Evolutionary conservation across 2,329 filamentous ascomycete genomes (phyloP).

Genomic region (Colletotrichum brevisporum): DNA sequence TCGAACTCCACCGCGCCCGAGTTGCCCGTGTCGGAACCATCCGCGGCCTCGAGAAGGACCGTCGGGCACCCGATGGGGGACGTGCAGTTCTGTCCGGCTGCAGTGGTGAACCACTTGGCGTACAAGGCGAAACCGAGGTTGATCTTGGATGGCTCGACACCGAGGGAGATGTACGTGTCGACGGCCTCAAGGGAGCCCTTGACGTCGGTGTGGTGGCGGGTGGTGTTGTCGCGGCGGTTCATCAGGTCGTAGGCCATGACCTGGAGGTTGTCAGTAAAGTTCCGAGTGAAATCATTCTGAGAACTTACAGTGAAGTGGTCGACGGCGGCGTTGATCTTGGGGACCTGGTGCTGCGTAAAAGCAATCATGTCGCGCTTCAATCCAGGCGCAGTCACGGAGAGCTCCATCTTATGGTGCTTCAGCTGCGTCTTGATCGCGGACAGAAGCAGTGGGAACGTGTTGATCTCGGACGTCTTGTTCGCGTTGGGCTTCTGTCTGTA

Average conservation of each 20-base stretch:
- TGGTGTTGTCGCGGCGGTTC: conserved; percentile 78
- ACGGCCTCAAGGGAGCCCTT: conserved; percentile 67
- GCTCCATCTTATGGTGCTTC: conserved; percentile 65
- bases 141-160: conserved; percentile 67
- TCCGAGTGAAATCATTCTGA: background rate
- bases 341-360: conserved; percentile 70
- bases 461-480: conserved; percentile 71
- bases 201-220: conserved; percentile 75
- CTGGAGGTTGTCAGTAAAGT: conserved; percentile 36
- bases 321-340: conserved; percentile 70
- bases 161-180: conserved; percentile 71
- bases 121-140: conserved; percentile 80
- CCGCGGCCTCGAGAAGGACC: conserved; percentile 69
- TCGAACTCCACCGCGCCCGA: conserved; percentile 59
- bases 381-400: conserved; percentile 78
- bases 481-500: conserved; percentile 75
- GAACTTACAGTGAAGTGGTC: conserved; percentile 72
- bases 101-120: conserved; percentile 75
- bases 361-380: conserved; percentile 76
- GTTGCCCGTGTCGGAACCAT: conserved; percentile 71
- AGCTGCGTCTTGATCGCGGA: conserved; percentile 70
- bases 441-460: conserved; percentile 73
- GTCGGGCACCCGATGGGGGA: conserved; percentile 71
- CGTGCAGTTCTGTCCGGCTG: conserved; percentile 60
- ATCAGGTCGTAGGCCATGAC: conserved; percentile 82